Conservation (phyloP, 257 asterid genomes). For the Prunella vulgaris region DNA sequence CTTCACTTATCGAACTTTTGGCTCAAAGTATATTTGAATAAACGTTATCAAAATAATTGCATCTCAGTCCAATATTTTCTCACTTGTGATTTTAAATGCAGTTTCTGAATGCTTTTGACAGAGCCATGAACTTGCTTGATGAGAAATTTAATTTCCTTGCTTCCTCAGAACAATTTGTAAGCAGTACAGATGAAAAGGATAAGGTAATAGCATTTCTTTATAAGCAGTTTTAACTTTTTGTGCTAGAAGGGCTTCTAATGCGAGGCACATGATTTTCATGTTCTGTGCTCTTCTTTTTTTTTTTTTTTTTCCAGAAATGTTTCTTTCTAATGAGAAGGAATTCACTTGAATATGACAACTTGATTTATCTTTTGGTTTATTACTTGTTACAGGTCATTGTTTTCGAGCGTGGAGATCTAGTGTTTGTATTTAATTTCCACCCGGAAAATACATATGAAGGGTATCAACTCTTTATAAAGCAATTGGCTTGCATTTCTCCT, state of each 20-base stretch:
- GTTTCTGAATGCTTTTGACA: constrained; percentile 91
- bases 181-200: constrained; percentile 63
- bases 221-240: not conserved
- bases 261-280: not conserved
- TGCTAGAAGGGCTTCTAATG: not conserved
- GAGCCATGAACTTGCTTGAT: constrained; percentile 87
- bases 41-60: constrained; percentile 7
- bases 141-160: constrained; percentile 71
- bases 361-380: constrained; percentile 6
- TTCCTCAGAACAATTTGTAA: constrained; percentile 69
- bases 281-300: not conserved
- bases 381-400: constrained; percentile 72
- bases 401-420: constrained; percentile 87
- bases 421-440: constrained; percentile 91
- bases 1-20: not conserved
- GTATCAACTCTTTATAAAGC: constrained; percentile 35
- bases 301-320: not conserved
- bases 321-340: not conserved
- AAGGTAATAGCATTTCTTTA: constrained; percentile 49
- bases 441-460: constrained; percentile 79
- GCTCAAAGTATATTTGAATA: not conserved
- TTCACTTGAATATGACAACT: not conserved
- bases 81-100: constrained; percentile 44
- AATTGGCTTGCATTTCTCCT: constrained; percentile 6
- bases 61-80: constrained; percentile 14